Conservation (phyloP, 1,139 yeast species). For the Debaryomyces coudertii region DNA sequence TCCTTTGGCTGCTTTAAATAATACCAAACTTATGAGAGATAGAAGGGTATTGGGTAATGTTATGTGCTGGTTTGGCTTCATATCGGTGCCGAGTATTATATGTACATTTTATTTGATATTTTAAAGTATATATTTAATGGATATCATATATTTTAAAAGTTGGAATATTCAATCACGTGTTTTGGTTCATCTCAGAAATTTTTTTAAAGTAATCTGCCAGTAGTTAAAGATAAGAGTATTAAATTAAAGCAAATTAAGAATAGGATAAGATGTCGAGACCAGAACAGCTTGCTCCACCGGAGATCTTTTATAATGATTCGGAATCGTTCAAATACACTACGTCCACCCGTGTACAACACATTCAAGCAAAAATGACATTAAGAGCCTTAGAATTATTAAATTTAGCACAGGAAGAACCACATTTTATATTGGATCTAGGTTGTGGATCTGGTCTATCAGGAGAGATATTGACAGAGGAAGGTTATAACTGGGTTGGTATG, state of each 20-base stretch:
- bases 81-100: slow-evolving; percentile 86
- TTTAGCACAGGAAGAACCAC: slow-evolving; percentile 62
- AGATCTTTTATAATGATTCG: slow-evolving; percentile 85
- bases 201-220: slow-evolving; percentile 1
- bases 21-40: slow-evolving; percentile 53
- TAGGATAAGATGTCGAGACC: slow-evolving; percentile 83
- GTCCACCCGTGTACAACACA: slow-evolving; percentile 95
- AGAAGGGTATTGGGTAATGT: slow-evolving; percentile 72
- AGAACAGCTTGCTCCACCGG: slow-evolving; percentile 97
- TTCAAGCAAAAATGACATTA: slow-evolving; percentile 96
- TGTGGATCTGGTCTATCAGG: slow-evolving; percentile 98
- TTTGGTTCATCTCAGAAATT: slow-evolving; percentile 8
- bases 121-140: slow-evolving; percentile 26
- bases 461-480: slow-evolving; percentile 90
- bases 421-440: slow-evolving; percentile 85
- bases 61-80: slow-evolving; percentile 90
- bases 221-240: background rate
- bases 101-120: slow-evolving; percentile 83
- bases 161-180: slow-evolving; percentile 6
- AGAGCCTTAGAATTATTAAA: slow-evolving; percentile 88
- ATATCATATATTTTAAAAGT: background rate
- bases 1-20: slow-evolving; percentile 61
- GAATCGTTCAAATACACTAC: slow-evolving; percentile 90
- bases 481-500: slow-evolving; percentile 95
- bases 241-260: background rate